Evolutionary conservation across 2,329 filamentous ascomycete genomes (phyloP).

Genomic region (Madurella mycetomatis): DNA sequence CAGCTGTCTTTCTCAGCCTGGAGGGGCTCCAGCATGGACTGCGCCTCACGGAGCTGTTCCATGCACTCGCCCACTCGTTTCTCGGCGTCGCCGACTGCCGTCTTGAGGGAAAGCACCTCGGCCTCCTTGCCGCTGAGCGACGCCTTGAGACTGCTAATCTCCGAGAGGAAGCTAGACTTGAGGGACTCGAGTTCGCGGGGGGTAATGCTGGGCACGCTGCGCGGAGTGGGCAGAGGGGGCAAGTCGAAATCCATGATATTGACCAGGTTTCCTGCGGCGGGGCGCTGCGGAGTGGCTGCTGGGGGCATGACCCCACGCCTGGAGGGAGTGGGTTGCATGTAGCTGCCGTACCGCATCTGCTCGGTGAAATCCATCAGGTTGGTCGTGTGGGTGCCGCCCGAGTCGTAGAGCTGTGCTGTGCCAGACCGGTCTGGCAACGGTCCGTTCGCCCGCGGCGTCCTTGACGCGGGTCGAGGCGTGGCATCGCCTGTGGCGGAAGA

Average conservation of each 20-base stretch:
- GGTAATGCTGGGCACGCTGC: conserved; percentile 85
- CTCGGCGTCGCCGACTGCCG: conserved; percentile 84
- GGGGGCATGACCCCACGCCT: conserved; percentile 29
- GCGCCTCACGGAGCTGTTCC: conserved; percentile 77
- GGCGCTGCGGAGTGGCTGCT: conserved; percentile 43
- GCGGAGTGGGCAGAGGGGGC: conserved; percentile 86
- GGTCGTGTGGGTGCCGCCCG: conserved; percentile 54
- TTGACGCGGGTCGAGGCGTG: conserved; percentile 36
- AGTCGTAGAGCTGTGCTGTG: conserved; percentile 40
- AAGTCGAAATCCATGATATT: conserved; percentile 88
- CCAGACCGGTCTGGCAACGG: conserved; percentile 31
- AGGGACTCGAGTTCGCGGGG: conserved; percentile 88
- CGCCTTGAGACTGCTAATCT: conserved; percentile 91
- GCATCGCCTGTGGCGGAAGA: conserved; percentile 38
- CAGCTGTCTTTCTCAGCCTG: conserved; percentile 73
- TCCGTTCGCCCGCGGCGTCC: conserved; percentile 33
- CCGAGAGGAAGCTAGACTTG: conserved; percentile 84
- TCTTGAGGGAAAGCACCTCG: conserved; percentile 81
- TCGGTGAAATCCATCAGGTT: conserved; percentile 88
- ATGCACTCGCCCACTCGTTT: conserved; percentile 82
- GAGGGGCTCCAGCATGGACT: conserved; percentile 64
- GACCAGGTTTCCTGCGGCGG: conserved; percentile 38
- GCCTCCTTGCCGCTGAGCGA: conserved; percentile 90
- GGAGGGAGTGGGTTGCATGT: conserved; percentile 42
- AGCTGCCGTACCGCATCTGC: conserved; percentile 48